Conservation (phyloP, 306 rosid species). For the Vigna angularis region DNA sequence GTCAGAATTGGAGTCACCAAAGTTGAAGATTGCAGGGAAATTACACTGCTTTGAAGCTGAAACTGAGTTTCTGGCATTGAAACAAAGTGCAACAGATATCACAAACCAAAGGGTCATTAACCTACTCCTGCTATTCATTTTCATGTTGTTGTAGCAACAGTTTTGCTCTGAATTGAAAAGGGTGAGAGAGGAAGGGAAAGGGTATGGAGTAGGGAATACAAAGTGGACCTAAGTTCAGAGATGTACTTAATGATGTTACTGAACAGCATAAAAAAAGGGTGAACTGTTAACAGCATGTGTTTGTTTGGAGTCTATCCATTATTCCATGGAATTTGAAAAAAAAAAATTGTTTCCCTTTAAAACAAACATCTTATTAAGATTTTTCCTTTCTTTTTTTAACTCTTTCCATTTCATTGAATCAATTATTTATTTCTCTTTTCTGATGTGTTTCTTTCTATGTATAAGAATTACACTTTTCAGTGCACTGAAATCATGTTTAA, state of each 20-base stretch:
- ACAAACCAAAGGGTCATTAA: slow-evolving; percentile 28
- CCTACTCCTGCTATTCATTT: slow-evolving; percentile 7
- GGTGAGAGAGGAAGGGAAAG: not conserved
- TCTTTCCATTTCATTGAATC: too few species aligned
- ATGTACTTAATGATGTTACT: not conserved
- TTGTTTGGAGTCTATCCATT: slow-evolving; percentile 22
- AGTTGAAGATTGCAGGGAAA: slow-evolving; percentile 86
- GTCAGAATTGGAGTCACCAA: slow-evolving; percentile 93
- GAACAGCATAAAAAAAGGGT: not conserved
- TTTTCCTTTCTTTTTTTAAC: too few species aligned
- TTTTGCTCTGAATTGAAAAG: not conserved
- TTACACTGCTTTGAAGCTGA: slow-evolving; percentile 50
- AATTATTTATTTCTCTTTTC: too few species aligned
- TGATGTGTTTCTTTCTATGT: too few species aligned
- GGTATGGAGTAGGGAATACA: not conserved
- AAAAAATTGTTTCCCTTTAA: too few species aligned
- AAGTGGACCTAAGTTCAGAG: not conserved
- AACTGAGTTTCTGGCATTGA: slow-evolving; percentile 20
- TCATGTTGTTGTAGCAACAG: not conserved
- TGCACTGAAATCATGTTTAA: too few species aligned
- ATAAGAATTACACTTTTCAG: too few species aligned
- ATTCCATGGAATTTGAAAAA: not conserved
- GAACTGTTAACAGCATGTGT: not conserved
- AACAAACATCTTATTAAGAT: too few species aligned
- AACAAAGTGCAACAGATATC: slow-evolving; percentile 35